These are phyloP conservation scores for Talaromyces borbonicus DNA, from an alignment of 495 filamentous ascomycete species.

Conservation along the genomic window DNA sequence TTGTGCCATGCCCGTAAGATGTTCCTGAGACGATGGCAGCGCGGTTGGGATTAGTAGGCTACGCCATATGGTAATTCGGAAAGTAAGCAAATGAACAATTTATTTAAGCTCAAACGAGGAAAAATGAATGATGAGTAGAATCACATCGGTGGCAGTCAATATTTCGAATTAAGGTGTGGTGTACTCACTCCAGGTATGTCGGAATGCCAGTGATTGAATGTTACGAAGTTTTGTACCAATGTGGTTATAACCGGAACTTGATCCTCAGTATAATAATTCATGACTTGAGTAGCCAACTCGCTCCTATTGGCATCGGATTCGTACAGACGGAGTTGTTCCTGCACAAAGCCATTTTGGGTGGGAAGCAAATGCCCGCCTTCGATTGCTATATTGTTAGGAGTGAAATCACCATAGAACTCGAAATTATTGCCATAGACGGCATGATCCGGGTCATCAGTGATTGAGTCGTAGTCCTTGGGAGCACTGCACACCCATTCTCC, in stretches of 20 bases:
- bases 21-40: slow-evolving; percentile 36
- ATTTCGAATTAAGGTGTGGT: neutral
- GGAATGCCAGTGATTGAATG: slow-evolving; percentile 44
- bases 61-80: too few relatives aligned
- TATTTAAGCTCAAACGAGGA: neutral
- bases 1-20: slow-evolving; percentile 35
- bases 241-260: slow-evolving; percentile 36
- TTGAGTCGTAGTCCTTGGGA: slow-evolving; percentile 33
- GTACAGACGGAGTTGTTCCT: slow-evolving; percentile 35
- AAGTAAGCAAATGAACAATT: too few relatives aligned
- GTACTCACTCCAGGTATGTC: slow-evolving; percentile 28
- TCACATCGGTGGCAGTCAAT: neutral
- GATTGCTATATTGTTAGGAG: slow-evolving; percentile 29
- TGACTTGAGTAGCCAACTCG: slow-evolving; percentile 33
- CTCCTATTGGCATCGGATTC: slow-evolving; percentile 17
- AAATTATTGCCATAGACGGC: slow-evolving; percentile 40
- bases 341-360: slow-evolving; percentile 36
- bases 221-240: slow-evolving; percentile 40
- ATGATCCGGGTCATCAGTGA: slow-evolving; percentile 39
- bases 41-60: slow-evolving; percentile 40
- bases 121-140: too few relatives aligned
- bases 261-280: slow-evolving; percentile 43
- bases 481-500: slow-evolving; percentile 27
- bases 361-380: slow-evolving; percentile 20
- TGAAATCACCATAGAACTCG: slow-evolving; percentile 37